A percentile compares a stretch with the other conserved stretches of the same genome.
These are phyloP conservation scores for Mycena pura DNA, from an alignment of 768 basidiomycete species.

Conservation along the genomic window DNA sequence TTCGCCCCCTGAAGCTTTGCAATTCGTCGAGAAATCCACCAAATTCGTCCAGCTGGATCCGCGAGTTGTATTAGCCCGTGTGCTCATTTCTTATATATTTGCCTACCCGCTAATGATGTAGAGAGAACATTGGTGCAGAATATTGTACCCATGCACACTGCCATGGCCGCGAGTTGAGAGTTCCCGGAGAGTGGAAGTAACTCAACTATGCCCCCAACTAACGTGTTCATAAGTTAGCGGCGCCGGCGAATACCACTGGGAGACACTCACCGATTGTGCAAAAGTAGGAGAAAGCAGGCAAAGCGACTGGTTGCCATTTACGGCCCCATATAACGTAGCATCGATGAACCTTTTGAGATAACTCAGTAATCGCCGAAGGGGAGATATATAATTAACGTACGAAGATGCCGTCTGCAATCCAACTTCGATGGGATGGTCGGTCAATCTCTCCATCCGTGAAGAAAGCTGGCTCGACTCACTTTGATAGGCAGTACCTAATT, in stretches of 20 bases:
- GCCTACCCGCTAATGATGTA: background rate
- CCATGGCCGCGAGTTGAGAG: background rate
- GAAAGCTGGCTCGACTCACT: background rate
- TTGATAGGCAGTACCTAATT: background rate
- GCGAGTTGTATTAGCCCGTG: background rate
- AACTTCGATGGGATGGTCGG: background rate
- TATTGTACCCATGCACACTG: constrained; percentile 4
- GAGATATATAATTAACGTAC: background rate
- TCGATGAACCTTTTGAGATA: background rate
- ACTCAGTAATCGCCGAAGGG: background rate
- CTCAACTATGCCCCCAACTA: background rate
- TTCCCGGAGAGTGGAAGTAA: background rate
- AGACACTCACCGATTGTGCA: background rate
- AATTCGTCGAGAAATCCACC: constrained; percentile 5
- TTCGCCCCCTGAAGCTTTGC: background rate
- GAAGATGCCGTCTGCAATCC: constrained; percentile 7
- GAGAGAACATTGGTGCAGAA: constrained; percentile 7
- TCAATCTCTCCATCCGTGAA: background rate
- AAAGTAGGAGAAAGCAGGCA: background rate
- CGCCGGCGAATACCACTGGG: background rate
- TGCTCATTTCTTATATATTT: background rate
- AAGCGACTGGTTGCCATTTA: background rate
- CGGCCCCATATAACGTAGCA: constrained; percentile 11
- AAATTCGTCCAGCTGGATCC: constrained; percentile 13
- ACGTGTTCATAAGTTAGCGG: background rate